A percentile compares a stretch with the other conserved stretches of the same genome.
Evolutionary conservation across 345 rosid genomes (phyloP).

Genomic region (Ceriops decandra): DNA sequence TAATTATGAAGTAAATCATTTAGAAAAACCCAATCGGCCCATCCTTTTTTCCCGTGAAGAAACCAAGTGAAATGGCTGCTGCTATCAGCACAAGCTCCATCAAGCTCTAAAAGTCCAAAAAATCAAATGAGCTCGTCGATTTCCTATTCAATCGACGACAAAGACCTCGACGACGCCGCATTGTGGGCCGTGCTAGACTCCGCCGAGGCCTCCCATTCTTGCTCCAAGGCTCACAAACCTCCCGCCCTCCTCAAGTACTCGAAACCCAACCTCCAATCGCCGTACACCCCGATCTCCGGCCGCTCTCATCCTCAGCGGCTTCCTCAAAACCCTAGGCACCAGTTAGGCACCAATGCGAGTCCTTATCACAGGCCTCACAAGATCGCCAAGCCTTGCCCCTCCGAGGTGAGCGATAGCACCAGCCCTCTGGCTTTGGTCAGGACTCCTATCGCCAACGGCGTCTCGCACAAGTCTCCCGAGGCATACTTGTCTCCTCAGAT

Average conservation of each 20-base stretch:
- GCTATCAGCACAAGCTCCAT: too few species aligned
- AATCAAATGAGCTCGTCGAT: conserved; percentile 20
- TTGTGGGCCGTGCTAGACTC: conserved; percentile 94
- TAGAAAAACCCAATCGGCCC: too few species aligned
- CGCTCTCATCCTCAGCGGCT: conserved; percentile 38
- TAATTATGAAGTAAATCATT: too few species aligned
- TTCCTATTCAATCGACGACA: conserved; percentile 55
- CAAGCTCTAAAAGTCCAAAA: too few species aligned
- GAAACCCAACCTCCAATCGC: conserved; percentile 41
- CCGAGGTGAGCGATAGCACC: conserved; percentile 41
- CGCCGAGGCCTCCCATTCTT: conserved; percentile 66
- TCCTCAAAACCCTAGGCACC: conserved; percentile 30
- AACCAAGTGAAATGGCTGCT: too few species aligned
- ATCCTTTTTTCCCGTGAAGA: too few species aligned
- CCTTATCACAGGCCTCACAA: conserved; percentile 46
- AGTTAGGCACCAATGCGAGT: conserved; percentile 20
- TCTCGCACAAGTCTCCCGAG: conserved; percentile 49
- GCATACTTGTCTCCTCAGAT: conserved; percentile 69
- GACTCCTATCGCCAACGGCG: conserved; percentile 28
- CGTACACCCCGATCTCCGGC: conserved; percentile 44
- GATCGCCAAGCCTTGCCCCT: conserved; percentile 45
- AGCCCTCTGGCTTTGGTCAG: conserved; percentile 57
- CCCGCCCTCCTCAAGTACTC: conserved; percentile 47
- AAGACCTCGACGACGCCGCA: conserved; percentile 88
- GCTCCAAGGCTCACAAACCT: conserved; percentile 54